Conservation (phyloP, 805 yeast genomes). For the Candida alai region DNA sequence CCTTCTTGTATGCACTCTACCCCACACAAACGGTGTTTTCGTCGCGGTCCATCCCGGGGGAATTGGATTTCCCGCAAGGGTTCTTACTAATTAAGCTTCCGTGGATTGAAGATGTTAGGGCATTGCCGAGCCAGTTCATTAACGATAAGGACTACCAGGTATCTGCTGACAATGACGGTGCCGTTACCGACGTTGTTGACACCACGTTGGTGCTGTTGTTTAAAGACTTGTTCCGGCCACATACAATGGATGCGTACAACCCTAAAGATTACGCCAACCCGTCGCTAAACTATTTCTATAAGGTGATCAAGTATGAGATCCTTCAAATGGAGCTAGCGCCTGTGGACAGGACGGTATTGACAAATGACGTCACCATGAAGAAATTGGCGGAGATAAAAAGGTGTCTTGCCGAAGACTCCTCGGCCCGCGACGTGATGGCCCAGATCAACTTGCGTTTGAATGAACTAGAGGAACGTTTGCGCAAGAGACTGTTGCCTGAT, state of each 20-base stretch:
- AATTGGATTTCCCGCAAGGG: slow-evolving; percentile 59
- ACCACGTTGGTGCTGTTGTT: slow-evolving; percentile 16
- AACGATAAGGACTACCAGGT: slow-evolving; percentile 5
- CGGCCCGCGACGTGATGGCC: slow-evolving; percentile 9
- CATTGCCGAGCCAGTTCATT: slow-evolving; percentile 45
- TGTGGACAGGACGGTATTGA: slow-evolving; percentile 12
- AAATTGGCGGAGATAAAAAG: slow-evolving; percentile 13
- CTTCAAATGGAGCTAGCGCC: slow-evolving; percentile 41
- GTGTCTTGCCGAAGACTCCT: slow-evolving; percentile 5
- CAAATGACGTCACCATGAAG: slow-evolving; percentile 19
- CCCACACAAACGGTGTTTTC: slow-evolving; percentile 42
- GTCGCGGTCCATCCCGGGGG: slow-evolving; percentile 12
- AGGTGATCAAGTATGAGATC: slow-evolving; percentile 58
- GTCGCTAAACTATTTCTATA: slow-evolving; percentile 60
- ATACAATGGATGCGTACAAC: slow-evolving; percentile 45
- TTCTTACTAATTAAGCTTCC: slow-evolving; percentile 69
- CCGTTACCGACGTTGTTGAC: slow-evolving; percentile 12
- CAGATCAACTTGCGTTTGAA: slow-evolving; percentile 11
- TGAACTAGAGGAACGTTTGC: slow-evolving; percentile 11
- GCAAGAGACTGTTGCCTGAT: slow-evolving; percentile 5
- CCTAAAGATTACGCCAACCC: slow-evolving; percentile 66
- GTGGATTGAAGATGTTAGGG: slow-evolving; percentile 69
- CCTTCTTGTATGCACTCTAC: slow-evolving; percentile 54
- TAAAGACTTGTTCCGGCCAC: slow-evolving; percentile 29
- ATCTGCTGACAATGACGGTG: slow-evolving; percentile 10